Conservation (phyloP, 176 grass and related monocot genomes). For the Typha latifolia region DNA sequence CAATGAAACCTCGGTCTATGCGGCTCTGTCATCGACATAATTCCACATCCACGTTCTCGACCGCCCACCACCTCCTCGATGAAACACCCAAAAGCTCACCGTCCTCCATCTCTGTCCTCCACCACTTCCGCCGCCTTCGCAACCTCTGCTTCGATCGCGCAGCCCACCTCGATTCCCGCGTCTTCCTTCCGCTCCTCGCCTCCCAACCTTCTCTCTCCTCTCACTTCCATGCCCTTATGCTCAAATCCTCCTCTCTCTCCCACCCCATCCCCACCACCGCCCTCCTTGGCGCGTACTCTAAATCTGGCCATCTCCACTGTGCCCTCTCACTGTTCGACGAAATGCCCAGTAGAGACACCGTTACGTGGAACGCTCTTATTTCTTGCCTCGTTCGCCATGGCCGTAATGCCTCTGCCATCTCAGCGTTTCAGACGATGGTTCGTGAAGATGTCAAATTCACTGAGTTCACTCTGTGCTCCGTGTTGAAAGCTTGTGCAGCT, state of each 20-base stretch:
- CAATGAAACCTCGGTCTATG: not conserved
- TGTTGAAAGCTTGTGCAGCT: constrained; percentile 41
- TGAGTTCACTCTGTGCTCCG: constrained; percentile 35
- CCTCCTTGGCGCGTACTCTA: constrained; percentile 31
- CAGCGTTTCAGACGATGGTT: constrained; percentile 27
- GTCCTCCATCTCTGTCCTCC: no score
- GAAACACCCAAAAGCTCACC: not conserved
- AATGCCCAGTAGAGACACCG: constrained; percentile 39
- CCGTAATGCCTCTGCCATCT: constrained; percentile 7
- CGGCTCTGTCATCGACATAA: not conserved
- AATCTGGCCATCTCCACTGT: constrained; percentile 15
- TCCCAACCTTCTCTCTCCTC: constrained; percentile 11
- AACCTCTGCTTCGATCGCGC: not conserved
- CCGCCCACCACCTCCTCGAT: not conserved
- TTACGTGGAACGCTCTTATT: constrained; percentile 58
- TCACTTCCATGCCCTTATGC: constrained; percentile 16
- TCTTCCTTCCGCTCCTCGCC: constrained; percentile 29
- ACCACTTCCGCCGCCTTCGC: no score
- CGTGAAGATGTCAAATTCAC: constrained; percentile 18
- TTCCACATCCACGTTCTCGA: not conserved
- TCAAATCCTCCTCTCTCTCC: constrained; percentile 36
- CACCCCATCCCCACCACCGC: constrained; percentile 36
- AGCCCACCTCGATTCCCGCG: not conserved
- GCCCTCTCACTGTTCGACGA: constrained; percentile 48
- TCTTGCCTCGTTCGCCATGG: constrained; percentile 36